Percentiles rank a stretch among this genome's conserved stretches.
Evolutionary conservation across 2,329 filamentous ascomycete genomes (phyloP).

Genomic region (Huntiella bhutanensis): DNA sequence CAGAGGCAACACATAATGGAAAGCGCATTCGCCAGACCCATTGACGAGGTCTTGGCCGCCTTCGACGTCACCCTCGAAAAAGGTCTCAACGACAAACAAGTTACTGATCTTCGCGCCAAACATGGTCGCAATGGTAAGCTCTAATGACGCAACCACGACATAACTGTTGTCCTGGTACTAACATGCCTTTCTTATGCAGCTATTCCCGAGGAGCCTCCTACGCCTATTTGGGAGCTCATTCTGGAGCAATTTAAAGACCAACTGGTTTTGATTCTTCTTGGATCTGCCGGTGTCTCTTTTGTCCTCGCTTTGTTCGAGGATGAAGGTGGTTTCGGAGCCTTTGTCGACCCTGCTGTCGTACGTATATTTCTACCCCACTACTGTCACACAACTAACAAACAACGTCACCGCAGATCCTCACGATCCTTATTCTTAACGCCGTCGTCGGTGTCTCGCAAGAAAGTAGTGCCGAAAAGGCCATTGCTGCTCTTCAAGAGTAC

Average conservation of each 20-base stretch:
- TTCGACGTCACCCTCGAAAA: conserved; percentile 35
- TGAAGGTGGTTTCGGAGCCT: conserved; percentile 85
- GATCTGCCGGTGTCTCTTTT: conserved; percentile 84
- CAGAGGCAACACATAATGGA: conserved; percentile 30
- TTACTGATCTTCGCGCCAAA: conserved; percentile 34
- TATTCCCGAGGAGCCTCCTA: conserved; percentile 75
- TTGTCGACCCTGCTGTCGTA: conserved; percentile 90
- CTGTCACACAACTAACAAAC: neutral
- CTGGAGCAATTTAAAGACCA: conserved; percentile 99
- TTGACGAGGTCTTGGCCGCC: conserved; percentile 37
- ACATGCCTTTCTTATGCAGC: conserved; percentile 19
- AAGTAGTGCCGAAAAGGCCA: conserved; percentile 95
- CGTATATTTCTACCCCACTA: conserved; percentile 23
- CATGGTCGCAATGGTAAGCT: conserved; percentile 45
- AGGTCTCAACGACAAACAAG: conserved; percentile 42
- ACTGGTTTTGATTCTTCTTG: conserved; percentile 84
- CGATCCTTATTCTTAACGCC: conserved; percentile 88
- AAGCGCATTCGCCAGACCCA: conserved; percentile 39
- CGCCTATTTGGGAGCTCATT: conserved; percentile 87
- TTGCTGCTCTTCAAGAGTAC: conserved; percentile 95
- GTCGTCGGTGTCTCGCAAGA: conserved; percentile 97
- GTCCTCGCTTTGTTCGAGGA: conserved; percentile 84
- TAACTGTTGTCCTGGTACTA: neutral
- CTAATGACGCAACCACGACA: neutral
- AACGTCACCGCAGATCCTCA: conserved; percentile 51